A percentile compares a stretch with the other conserved stretches of the same genome.
Conservation (phyloP, 805 yeast genomes). For the Metschnikowia lunata region DNA sequence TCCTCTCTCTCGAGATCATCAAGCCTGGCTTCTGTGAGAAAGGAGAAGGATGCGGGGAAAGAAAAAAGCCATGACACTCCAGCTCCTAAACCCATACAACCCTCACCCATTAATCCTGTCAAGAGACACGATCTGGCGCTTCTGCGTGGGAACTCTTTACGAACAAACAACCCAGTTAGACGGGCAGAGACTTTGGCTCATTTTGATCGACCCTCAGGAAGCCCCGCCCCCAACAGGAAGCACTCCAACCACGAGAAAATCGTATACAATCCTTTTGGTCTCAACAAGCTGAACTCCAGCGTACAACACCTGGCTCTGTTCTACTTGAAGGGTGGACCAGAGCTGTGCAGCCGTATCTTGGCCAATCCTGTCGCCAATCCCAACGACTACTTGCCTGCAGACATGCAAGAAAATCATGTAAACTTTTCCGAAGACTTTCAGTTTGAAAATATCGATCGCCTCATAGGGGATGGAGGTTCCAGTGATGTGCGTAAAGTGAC, state of each 20-base stretch:
- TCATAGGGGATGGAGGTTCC: conserved; percentile 70
- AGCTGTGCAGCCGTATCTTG: conserved; percentile 44
- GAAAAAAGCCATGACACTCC: not conserved
- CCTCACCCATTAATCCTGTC: conserved; percentile 5
- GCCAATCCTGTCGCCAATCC: conserved; percentile 65
- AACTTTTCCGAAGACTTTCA: conserved; percentile 55
- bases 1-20: conserved; percentile 4
- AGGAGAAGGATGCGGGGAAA: conserved; percentile 1
- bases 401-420: conserved; percentile 44
- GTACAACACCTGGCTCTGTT: conserved; percentile 22
- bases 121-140: conserved; percentile 13
- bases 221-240: conserved; percentile 8
- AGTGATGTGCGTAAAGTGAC: conserved; percentile 52
- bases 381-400: conserved; percentile 55
- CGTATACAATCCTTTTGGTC: conserved; percentile 65
- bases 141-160: conserved; percentile 11
- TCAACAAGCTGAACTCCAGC: conserved; percentile 31
- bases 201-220: conserved; percentile 22
- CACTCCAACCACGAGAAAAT: conserved; percentile 34
- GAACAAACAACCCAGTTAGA: conserved; percentile 4
- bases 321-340: conserved; percentile 31
- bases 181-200: conserved; percentile 37
- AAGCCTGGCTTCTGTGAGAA: conserved; percentile 1
- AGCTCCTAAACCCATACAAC: conserved; percentile 7
- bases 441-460: conserved; percentile 37